Conservation (phyloP, 176 grass and related monocot genomes). For the Zoysia pacifica region DNA sequence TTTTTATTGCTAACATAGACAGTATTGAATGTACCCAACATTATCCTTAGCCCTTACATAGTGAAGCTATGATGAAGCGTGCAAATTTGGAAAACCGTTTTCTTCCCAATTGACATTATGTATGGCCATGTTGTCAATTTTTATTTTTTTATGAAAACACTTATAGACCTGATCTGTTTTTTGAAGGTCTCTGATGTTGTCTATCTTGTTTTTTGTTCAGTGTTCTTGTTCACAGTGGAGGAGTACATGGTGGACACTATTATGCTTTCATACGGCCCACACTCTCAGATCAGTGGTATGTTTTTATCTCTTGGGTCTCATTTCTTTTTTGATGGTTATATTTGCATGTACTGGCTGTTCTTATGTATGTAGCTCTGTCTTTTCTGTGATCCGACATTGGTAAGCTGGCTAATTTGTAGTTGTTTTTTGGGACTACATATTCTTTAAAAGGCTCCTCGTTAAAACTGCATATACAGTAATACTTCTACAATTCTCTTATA, state of each 20-base stretch:
- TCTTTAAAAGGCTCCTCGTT: neutral
- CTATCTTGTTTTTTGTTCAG: conserved; percentile 32
- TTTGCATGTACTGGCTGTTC: neutral
- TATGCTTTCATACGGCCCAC: too few relatives aligned
- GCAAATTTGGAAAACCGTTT: neutral
- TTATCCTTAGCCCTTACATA: neutral
- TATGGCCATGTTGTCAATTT: neutral
- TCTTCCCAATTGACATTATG: conserved; percentile 26
- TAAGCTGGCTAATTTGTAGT: neutral
- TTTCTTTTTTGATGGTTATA: conserved; percentile 13
- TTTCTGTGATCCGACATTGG: neutral
- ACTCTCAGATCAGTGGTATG: neutral
- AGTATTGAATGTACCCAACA: neutral
- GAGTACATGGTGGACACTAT: too few relatives aligned
- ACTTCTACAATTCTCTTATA: neutral
- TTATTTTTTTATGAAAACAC: conserved; percentile 6
- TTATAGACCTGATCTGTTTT: conserved; percentile 15
- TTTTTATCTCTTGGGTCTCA: conserved; percentile 30
- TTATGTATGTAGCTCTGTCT: conserved; percentile 12
- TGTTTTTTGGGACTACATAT: neutral
- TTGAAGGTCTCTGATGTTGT: conserved; percentile 36
- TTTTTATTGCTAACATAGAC: neutral
- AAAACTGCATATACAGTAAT: neutral
- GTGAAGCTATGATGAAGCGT: neutral
- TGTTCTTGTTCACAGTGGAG: too few relatives aligned